Conservation (phyloP, 163 green algal species). For the Chloromonas sp. region DNA sequence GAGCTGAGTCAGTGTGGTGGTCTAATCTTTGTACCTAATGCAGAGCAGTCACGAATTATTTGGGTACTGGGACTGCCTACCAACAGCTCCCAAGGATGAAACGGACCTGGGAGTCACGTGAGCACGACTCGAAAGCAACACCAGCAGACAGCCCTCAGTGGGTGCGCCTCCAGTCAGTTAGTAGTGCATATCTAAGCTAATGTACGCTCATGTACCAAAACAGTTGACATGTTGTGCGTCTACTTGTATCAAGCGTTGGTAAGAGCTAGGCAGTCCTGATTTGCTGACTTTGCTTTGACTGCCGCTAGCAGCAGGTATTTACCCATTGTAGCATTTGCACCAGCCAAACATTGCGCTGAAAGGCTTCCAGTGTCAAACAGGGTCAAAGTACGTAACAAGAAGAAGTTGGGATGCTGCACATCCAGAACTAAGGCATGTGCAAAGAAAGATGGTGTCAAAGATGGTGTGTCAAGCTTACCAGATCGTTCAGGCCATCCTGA, state of each 20-base stretch:
- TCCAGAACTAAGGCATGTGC: no score
- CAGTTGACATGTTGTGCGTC: background rate
- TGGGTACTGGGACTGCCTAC: no score
- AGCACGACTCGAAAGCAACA: background rate
- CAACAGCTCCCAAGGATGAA: background rate
- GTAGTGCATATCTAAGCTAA: background rate
- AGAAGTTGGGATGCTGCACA: no score
- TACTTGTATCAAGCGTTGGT: background rate
- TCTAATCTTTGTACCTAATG: no score
- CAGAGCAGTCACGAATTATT: background rate
- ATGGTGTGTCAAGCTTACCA: background rate
- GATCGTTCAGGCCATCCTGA: slow-evolving; percentile 34
- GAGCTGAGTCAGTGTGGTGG: background rate
- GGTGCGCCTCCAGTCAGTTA: background rate
- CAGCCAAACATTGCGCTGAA: no score
- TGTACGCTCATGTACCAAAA: background rate
- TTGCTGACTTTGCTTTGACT: background rate
- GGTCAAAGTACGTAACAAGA: no score
- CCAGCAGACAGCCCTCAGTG: background rate
- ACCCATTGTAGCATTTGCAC: no score
- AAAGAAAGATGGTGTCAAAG: background rate
- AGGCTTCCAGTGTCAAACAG: no score
- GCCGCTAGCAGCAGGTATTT: background rate
- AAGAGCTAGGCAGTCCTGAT: background rate
- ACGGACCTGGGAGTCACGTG: background rate